Conservation (phyloP, 1,284 basidiomycete species). For the Pseudozyma thailandica region DNA sequence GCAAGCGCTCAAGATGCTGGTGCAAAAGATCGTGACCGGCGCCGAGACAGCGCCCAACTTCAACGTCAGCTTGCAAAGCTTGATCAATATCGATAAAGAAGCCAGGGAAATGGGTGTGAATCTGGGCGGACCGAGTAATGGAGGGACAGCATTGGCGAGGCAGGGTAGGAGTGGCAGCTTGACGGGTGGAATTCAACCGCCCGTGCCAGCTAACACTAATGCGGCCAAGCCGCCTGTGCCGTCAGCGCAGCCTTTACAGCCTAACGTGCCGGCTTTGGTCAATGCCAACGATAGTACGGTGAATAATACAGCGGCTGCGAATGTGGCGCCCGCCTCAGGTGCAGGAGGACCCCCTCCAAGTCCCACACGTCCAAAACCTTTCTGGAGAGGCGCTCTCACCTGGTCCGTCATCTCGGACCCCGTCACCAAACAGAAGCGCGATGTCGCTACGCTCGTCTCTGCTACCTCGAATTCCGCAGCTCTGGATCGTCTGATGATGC, state of each 20-base stretch:
- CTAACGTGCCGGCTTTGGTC: not conserved
- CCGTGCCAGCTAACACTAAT: not conserved
- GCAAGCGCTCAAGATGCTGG: constrained; percentile 46
- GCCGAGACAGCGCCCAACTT: constrained; percentile 45
- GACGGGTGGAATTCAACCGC: constrained; percentile 6
- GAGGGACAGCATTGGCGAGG: constrained; percentile 7
- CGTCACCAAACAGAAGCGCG: constrained; percentile 34
- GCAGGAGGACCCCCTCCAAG: constrained; percentile 9
- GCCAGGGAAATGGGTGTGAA: constrained; percentile 55
- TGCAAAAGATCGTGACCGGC: constrained; percentile 42
- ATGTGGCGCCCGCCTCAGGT: not conserved
- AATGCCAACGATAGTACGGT: not conserved
- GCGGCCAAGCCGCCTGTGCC: constrained; percentile 1
- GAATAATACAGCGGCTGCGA: not conserved
- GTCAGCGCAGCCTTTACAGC: not conserved
- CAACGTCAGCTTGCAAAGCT: constrained; percentile 50
- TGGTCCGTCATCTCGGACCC: constrained; percentile 52
- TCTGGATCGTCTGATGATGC: constrained; percentile 33
- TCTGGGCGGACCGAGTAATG: constrained; percentile 50
- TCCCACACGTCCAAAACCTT: constrained; percentile 39
- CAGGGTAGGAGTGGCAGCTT: constrained; percentile 30
- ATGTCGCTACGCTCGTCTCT: constrained; percentile 54
- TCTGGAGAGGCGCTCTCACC: constrained; percentile 57
- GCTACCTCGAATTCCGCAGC: constrained; percentile 39
- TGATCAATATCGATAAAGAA: constrained; percentile 61